These are phyloP conservation scores for Barnettozyma wickerhamii DNA, from an alignment of 805 yeast genomes.

Conservation along the genomic window DNA sequence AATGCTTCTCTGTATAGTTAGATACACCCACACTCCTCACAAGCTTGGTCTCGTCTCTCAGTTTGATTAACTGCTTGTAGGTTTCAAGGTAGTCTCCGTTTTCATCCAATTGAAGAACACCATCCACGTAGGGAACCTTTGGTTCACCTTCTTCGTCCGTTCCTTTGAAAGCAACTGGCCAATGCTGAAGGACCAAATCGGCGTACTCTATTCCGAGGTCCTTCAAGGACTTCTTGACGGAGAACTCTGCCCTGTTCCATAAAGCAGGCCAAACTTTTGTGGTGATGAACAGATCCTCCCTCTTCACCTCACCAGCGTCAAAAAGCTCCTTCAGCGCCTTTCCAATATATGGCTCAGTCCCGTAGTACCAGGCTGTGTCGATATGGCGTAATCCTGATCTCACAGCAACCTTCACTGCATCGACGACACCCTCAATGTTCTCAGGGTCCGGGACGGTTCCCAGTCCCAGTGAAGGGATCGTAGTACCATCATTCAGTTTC, in stretches of 20 bases:
- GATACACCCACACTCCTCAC: constrained; percentile 56
- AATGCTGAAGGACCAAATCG: constrained; percentile 74
- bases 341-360: constrained; percentile 57
- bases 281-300: constrained; percentile 64
- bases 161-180: constrained; percentile 69
- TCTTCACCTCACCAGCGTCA: constrained; percentile 33
- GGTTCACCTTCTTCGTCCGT: constrained; percentile 55
- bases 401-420: constrained; percentile 36
- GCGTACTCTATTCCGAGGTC: constrained; percentile 68
- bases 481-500: constrained; percentile 49
- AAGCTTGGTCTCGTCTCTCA: constrained; percentile 42
- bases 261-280: constrained; percentile 67
- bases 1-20: constrained; percentile 39
- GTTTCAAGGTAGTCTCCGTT: constrained; percentile 43
- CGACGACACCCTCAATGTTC: constrained; percentile 40
- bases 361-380: constrained; percentile 70
- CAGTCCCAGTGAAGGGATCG: constrained; percentile 64
- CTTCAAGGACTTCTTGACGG: constrained; percentile 52
- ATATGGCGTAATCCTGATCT: constrained; percentile 65
- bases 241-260: constrained; percentile 46
- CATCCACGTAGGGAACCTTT: constrained; percentile 33
- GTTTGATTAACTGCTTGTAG: constrained; percentile 54
- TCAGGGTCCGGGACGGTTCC: constrained; percentile 59
- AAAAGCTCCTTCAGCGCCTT: constrained; percentile 45
- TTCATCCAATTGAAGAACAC: constrained; percentile 29